Evolutionary conservation across 371 early-diverging fungal genomes (phyloP), one percentile per base, ranked within the genome.

Genomic region (Actinomortierella wolfii): DNA sequence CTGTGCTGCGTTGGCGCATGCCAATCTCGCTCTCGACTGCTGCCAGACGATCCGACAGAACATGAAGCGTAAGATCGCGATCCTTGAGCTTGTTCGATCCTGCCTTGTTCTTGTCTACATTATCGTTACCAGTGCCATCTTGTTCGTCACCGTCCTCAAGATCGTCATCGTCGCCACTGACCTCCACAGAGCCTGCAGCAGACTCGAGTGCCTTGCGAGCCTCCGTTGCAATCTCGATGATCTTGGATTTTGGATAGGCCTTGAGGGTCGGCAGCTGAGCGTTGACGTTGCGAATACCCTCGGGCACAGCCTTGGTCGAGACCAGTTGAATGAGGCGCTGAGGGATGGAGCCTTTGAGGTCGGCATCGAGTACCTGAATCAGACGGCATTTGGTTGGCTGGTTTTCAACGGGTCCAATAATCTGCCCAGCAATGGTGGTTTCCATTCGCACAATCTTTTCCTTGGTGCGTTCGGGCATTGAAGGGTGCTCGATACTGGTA

Each of bases 261-360:
- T 45, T n/a, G 17, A 65, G 28, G 7, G 20, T 41, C 3, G 59
- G 65, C 14, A 70, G 52, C 26, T 61, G 45, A 17, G 46, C 57
- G 56, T 70, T 70, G 57, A 70, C 55, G 6, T 65, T 70, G 20
- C 66, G 65, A 28, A 70, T 70, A 7, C 71, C 71, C 7, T 54
- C 61, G 24, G 71, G 71, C 3, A 70, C 66, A 47, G 71, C 65
- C 59, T 70, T 70, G 11, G 71, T 74, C 21, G 73, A 76, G 7
- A 70, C 71, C 51, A 84, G 66, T 61, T 79, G 80, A 56, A 85
- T 73, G 11, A 85, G 66, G 34, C 77, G 76, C 18, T 75, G 77
- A 0, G 86, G 86, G 25, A 86, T 79, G 86, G 86, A 86, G 42
- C 86, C 86, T 57, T 79, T 80, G 47, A 82, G 64, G 57, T 86